Base-by-base conservation (phyloP, 148 eudicot species). In the Rhododendron ovatum region DNA sequence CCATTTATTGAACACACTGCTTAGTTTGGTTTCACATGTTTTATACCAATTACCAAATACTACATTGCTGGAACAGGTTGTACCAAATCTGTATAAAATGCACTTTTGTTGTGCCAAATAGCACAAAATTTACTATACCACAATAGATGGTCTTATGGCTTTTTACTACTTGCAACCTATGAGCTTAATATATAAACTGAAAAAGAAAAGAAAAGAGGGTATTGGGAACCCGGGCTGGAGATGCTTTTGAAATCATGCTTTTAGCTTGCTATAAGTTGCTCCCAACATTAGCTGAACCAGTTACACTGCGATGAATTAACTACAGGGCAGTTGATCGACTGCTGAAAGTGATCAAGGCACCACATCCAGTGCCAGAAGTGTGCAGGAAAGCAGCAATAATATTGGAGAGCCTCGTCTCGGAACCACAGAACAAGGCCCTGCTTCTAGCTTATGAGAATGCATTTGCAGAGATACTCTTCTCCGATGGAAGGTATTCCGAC, bases 261-360 rank as follows among this genome's bases (percentile, higher is more conserved):
- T 63, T 63, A 24, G 28, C 69, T 28, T 69, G 37, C 18, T 69
- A 15, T 69, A 11, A 28, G 75, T 69, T 69, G 74, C 75, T 3
- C 75, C 35, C 35, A 28, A 12, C 37, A 28, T 69, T 69, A 69
- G 75, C 75, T 69, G 37, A 26, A 26, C 75, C 35, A 10, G 74
- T 67, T 26, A 11, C 35, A 11, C 37, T 69, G 48, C n/a, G 24
- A 48, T 20, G 18, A 86, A 69, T 76, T 91, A 7, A 65, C 71
- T 65, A 82, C 92, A 96, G 98, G 99, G 98, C 98, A 55, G 79
- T 96, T 83, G 98, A 96, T 87, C 91, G 99, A 67, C 88, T 94
- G 89, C 75, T 96, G 83, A 94, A 95, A 91, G 92, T 95, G 30
- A 86, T 96, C 47, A 96, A 91, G 91, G 63, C 87, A 45, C 99